Base-by-base conservation (phyloP, 805 yeast genomes). In the Crinitomyces ghanaensis region DNA sequence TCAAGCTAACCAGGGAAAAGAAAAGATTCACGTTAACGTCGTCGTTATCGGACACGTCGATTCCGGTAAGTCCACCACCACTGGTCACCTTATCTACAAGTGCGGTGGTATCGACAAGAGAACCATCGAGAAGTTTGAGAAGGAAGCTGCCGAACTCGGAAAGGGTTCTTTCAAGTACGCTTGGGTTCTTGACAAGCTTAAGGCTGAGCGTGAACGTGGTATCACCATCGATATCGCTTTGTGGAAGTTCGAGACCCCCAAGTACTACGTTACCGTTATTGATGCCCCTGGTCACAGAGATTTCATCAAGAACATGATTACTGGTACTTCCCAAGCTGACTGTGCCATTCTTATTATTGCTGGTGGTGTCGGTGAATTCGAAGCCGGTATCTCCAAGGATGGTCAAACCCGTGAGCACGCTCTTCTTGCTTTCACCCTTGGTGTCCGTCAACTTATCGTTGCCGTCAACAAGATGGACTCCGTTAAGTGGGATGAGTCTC, bases 11-110 rank as follows among this genome's bases (percentile, higher is more conserved):
- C 37, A 59, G 93, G 95, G 95, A 77, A 84, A 84, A 71, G 95
- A 77, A 62, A 86, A 88, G 80, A 61, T 74, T 70, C 97, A 88
- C 82, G 82, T 88, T 75, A 88, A 88, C 95, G 93, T 88, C 73
- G 98, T 91, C 70, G 97, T 91, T 66, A 88, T 88, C 70, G 98
- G 97, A 72, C 97, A 88, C 94, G 97, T 91, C 96, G 97, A 88
- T 73, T 86, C 96, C 60, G 88, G 88, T 72, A 81, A 82, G 74
- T 88, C 96, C 50, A 86, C 97, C 64, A 88, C 96, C 70, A 86
- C 97, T 66, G 96, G 96, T 71, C 96, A 86, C 79, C 81, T 86
- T 72, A 85, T 86, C 65, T 86, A 66, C 93, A 85, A 85, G 88
- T 86, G 95, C 75, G 95, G 96, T 81, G 95, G 62, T 57, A 83